Evolutionary conservation across 306 rosid genomes (phyloP), one percentile per base, ranked within the genome.

Genomic region (Trifolium dubium): DNA sequence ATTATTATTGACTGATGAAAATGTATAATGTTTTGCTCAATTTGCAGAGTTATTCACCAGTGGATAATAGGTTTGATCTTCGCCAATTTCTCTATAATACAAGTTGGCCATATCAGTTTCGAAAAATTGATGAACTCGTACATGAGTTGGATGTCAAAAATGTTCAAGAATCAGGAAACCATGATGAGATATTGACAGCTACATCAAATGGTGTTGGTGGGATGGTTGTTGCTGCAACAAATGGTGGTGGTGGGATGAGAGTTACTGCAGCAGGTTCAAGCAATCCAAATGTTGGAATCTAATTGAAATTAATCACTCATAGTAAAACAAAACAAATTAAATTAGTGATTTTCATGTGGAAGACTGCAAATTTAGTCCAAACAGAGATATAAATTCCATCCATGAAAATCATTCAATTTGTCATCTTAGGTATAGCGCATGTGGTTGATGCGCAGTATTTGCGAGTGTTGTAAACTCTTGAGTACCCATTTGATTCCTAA

Each of bases 231-330:
- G n/a, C n/a, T n/a, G n/a, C n/a, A n/a, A n/a, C n/a, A n/a, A n/a
- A n/a, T n/a, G n/a, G n/a, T n/a, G n/a, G n/a, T n/a, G n/a, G n/a
- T n/a, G n/a, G n/a, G n/a, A n/a, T n/a, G n/a, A n/a, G 99, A 83
- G 97, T 94, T 72, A 88, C 85, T 53, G 96, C 99, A 63, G 93
- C 89, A 32, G 99, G 96, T 81, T 87, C 97, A 50, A 96, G 97
- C 79, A 92, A 94, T 67, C 99, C 98, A 65, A 90, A 76, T 56
- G 96, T 88, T 59, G 97, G 99, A 74, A 37, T 87, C 8, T 85
- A 60, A 79, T 40, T 49, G 47, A 29, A 56, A 17, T 15, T 30
- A 73, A 80, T n/a, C 67, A 63, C 39, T 56, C 31, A 67, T 61
- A 51, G 61, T 54, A 61, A 67, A 71, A 49, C 37, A 28, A 51